Conservation (phyloP, 495 filamentous ascomycete genomes). For the Entonaema liquescens region DNA sequence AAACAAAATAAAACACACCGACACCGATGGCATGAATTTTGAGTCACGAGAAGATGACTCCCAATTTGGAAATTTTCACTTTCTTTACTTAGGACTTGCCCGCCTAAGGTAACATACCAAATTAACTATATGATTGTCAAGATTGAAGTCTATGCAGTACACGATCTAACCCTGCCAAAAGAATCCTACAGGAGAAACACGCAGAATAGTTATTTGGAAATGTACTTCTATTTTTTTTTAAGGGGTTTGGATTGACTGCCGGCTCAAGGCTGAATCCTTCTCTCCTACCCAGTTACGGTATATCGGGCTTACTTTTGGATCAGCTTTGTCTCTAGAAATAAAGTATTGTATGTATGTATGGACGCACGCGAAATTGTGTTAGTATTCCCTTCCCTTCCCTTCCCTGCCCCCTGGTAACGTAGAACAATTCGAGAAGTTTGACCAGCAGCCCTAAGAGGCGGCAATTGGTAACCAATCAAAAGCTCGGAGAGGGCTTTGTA, state of each 20-base stretch:
- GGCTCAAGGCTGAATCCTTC: not conserved
- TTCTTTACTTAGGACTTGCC: not conserved
- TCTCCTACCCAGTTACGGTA: not conserved
- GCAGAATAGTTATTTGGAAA: not conserved
- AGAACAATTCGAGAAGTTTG: slow-evolving; percentile 33
- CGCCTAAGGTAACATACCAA: not conserved
- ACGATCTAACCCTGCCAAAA: not conserved
- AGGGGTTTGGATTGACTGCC: not conserved
- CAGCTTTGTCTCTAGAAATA: not conserved
- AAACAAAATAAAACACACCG: not conserved
- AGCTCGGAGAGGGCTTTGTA: slow-evolving; percentile 22
- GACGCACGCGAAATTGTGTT: not conserved
- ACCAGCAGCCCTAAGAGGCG: slow-evolving; percentile 31
- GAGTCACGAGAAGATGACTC: not conserved
- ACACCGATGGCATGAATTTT: not conserved
- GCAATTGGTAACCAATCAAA: slow-evolving; percentile 36
- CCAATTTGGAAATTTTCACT: not conserved
- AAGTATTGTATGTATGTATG: too few relatives aligned
- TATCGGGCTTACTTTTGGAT: not conserved
- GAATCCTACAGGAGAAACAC: not conserved
- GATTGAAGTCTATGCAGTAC: not conserved
- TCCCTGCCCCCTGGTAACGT: too few relatives aligned
- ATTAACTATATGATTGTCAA: not conserved
- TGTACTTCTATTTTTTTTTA: not conserved
- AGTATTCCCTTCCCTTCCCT: not conserved